These are phyloP conservation scores for Penicillium roqueforti DNA, from an alignment of 495 filamentous ascomycete species.

Conservation along the genomic window DNA sequence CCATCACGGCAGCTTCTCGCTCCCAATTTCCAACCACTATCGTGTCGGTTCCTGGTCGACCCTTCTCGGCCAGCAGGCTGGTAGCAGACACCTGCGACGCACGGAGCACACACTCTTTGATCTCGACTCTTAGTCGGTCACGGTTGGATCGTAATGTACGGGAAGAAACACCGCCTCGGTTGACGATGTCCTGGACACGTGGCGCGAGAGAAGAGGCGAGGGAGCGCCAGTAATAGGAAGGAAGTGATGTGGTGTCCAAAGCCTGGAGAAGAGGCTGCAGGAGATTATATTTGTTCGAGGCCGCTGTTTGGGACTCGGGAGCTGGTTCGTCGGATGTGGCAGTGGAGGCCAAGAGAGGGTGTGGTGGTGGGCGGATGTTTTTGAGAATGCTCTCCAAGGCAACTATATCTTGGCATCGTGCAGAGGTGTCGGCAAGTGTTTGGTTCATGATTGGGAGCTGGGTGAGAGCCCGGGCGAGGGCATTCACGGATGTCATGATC, in stretches of 20 bases:
- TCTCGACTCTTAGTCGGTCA: conserved; percentile 67
- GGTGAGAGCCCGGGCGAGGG: conserved; percentile 66
- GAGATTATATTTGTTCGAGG: conserved; percentile 47
- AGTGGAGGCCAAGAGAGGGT: conserved; percentile 52
- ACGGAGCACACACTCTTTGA: conserved; percentile 77
- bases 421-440: conserved; percentile 74
- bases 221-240: conserved; percentile 87
- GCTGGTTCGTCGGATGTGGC: conserved; percentile 6
- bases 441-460: conserved; percentile 79
- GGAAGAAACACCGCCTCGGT: conserved; percentile 75
- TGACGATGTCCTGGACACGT: conserved; percentile 77
- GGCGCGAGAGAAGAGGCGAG: conserved; percentile 72
- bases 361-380: conserved; percentile 57
- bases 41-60: conserved; percentile 37
- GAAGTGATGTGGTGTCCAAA: conserved; percentile 81
- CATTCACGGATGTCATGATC: conserved; percentile 67
- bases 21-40: conserved; percentile 64
- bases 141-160: conserved; percentile 73
- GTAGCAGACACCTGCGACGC: conserved; percentile 62
- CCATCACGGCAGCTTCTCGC: conserved; percentile 93
- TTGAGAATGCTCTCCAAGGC: conserved; percentile 77
- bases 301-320: conserved; percentile 6
- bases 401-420: conserved; percentile 84
- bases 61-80: conserved; percentile 34
- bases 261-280: conserved; percentile 68